phyloP scores from a whole-genome alignment of 306 rosid species.

The Coriaria nepalensis region DNA sequence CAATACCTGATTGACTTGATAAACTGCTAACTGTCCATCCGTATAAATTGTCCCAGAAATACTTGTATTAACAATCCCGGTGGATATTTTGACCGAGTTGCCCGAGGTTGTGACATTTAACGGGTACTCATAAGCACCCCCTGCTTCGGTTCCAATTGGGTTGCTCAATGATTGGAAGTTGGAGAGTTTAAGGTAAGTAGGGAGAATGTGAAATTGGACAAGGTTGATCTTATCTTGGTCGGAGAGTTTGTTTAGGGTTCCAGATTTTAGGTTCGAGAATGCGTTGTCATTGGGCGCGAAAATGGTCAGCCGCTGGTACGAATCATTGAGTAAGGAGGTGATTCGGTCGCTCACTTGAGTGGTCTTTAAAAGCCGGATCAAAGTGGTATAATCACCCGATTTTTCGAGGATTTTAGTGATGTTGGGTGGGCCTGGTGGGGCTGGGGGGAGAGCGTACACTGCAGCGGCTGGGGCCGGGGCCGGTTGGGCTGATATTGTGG shows the following conservation, averaged over 20 bases:
- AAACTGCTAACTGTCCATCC: constrained; percentile 37
- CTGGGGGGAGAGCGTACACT: constrained; percentile 19
- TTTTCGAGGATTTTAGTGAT: constrained; percentile 45
- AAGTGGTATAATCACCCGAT: constrained; percentile 40
- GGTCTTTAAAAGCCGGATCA: constrained; percentile 38
- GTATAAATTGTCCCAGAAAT: constrained; percentile 42
- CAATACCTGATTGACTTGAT: constrained; percentile 46
- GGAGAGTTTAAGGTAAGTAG: constrained; percentile 26
- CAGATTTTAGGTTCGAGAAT: constrained; percentile 51
- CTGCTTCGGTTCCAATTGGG: constrained; percentile 61
- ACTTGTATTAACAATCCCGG: constrained; percentile 54
- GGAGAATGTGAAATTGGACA: constrained; percentile 43
- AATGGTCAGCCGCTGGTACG: constrained; percentile 39
- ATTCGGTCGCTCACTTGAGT: constrained; percentile 42
- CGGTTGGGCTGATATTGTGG: constrained; percentile 18
- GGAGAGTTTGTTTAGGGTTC: constrained; percentile 40
- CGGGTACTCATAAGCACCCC: constrained; percentile 38
- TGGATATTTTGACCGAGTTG: constrained; percentile 40
- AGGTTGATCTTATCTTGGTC: constrained; percentile 49
- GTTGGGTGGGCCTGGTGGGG: constrained; percentile 31
- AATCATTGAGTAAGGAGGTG: constrained; percentile 35
- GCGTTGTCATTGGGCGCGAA: constrained; percentile 50
- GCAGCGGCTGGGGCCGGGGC: constrained; percentile 5
- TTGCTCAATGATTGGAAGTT: constrained; percentile 61
- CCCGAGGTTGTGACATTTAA: constrained; percentile 37